phyloP scores from a whole-genome alignment of 345 rosid genomes.

The Tarenaya hassleriana region DNA sequence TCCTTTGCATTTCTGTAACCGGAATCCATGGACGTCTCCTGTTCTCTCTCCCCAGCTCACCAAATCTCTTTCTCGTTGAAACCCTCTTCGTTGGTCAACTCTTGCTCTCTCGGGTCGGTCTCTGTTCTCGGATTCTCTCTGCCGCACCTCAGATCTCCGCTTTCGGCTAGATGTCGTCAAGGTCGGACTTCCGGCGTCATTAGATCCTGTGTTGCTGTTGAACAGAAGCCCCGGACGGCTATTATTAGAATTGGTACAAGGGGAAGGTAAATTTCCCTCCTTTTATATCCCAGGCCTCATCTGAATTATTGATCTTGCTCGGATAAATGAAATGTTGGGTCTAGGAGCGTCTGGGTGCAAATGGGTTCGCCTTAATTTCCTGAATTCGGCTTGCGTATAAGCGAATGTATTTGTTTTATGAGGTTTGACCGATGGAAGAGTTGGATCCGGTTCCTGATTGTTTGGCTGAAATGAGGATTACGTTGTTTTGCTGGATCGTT shows the following conservation, averaged over 20 bases:
- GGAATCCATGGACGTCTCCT: constrained; percentile 21
- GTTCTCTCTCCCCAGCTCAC: constrained; percentile 20
- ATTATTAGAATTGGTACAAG: constrained; percentile 83
- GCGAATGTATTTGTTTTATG: background rate
- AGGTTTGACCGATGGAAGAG: background rate
- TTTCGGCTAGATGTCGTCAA: constrained; percentile 27
- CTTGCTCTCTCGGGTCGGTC: constrained; percentile 42
- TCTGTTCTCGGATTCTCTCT: constrained; percentile 48
- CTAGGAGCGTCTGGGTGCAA: background rate
- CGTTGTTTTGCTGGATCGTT: too few relatives aligned
- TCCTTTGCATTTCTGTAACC: background rate
- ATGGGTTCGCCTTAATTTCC: background rate
- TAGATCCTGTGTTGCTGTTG: constrained; percentile 66
- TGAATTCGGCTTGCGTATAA: background rate
- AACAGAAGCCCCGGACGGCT: constrained; percentile 61
- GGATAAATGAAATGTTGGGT: background rate
- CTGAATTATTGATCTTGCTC: background rate
- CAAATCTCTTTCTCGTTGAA: constrained; percentile 15
- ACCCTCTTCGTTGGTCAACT: constrained; percentile 29
- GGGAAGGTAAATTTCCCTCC: constrained; percentile 59
- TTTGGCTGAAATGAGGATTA: background rate
- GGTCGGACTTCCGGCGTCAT: constrained; percentile 27
- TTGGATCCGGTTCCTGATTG: constrained; percentile 10
- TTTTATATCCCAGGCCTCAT: background rate
- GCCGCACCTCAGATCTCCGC: constrained; percentile 29